These are phyloP conservation scores for Gloeophyllum trabeum DNA, from an alignment of 768 basidiomycete species.

Conservation along the genomic window DNA sequence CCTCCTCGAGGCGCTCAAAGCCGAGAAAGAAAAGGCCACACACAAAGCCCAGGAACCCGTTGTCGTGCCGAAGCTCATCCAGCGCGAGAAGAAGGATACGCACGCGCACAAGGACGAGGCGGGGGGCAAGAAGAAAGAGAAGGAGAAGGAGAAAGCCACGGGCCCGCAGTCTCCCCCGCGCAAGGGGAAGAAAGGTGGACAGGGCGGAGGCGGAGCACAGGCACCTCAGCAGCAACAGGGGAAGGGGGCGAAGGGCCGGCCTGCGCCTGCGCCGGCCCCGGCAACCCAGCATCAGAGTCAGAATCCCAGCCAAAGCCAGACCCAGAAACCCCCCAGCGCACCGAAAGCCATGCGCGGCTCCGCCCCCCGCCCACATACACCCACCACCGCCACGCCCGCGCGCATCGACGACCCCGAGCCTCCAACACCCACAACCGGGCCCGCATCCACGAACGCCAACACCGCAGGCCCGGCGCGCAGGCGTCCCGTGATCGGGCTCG, in stretches of 20 bases:
- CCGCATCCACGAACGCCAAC: not conserved
- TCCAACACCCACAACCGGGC: not conserved
- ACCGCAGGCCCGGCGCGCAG: not conserved
- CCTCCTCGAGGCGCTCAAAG: conserved; percentile 86
- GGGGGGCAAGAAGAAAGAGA: not conserved
- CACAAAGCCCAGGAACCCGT: conserved; percentile 53
- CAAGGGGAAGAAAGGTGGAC: conserved; percentile 8
- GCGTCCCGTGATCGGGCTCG: conserved; percentile 53
- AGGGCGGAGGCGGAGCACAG: not conserved
- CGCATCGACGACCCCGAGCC: not conserved
- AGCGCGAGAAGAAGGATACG: not conserved
- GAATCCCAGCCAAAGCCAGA: not conserved
- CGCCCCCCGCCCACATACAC: not conserved
- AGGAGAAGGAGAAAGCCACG: not conserved
- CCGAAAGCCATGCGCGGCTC: too few species aligned
- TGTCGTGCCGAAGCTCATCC: not conserved
- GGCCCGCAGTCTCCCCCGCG: not conserved
- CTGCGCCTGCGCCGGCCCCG: not conserved
- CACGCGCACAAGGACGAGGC: not conserved
- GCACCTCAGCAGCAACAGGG: conserved; percentile 3
- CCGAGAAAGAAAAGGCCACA: conserved; percentile 51
- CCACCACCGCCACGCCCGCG: not conserved
- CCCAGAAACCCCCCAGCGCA: not conserved
- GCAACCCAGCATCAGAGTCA: not conserved
- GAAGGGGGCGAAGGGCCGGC: conserved; percentile 3